Evolutionary conservation across 805 yeast species (phyloP).

Genomic region (Metschnikowia chrysomelidarum): DNA sequence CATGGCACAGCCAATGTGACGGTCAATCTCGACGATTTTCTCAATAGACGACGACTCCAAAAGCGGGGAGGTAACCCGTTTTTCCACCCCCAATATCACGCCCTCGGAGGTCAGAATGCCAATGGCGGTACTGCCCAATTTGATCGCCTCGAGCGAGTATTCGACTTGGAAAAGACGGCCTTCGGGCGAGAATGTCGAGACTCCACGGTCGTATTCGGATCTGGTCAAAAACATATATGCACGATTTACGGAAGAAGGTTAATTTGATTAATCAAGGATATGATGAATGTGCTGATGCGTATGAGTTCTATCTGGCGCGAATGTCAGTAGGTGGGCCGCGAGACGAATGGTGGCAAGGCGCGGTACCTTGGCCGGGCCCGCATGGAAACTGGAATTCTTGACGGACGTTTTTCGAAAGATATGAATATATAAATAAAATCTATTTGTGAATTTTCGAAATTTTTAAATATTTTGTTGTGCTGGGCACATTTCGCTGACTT

Average conservation of each 20-base stretch:
- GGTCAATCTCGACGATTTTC: constrained; percentile 91
- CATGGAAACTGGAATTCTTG: too few species aligned
- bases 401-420: too few species aligned
- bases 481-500: too few species aligned
- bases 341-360: not conserved
- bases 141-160: constrained; percentile 95
- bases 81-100: constrained; percentile 94
- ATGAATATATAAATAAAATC: too few species aligned
- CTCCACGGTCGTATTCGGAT: constrained; percentile 99
- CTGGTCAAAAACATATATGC: constrained; percentile 96
- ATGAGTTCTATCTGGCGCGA: not conserved
- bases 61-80: constrained; percentile 89
- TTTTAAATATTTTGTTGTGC: too few species aligned
- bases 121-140: constrained; percentile 96
- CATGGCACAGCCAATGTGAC: constrained; percentile 98
- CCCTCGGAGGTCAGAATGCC: constrained; percentile 96
- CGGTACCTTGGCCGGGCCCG: too few species aligned
- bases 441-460: too few species aligned
- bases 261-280: too few species aligned
- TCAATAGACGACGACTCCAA: constrained; percentile 93
- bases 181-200: constrained; percentile 97
- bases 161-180: constrained; percentile 98
- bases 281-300: not conserved
- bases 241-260: too few species aligned
- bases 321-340: not conserved